Percentiles rank a stretch among this genome's conserved stretches.
Conservation (phyloP, 305 asterid species). For the Nicotiana rustica region DNA sequence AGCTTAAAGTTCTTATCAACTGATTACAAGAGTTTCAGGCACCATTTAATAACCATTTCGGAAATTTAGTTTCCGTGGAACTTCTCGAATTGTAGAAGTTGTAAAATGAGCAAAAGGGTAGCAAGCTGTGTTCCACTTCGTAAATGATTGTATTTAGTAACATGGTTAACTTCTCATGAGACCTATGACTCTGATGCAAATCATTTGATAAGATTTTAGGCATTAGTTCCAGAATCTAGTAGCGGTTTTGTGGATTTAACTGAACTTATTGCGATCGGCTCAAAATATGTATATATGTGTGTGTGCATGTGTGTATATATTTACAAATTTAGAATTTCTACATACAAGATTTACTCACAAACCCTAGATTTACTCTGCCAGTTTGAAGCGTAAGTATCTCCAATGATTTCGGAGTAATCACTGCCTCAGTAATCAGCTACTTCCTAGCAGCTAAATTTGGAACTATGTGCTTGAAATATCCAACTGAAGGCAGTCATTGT, state of each 20-base stretch:
- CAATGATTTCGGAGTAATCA: not conserved
- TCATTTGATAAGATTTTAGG: not conserved
- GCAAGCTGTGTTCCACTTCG: not conserved
- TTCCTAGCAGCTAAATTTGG: constrained; percentile 5
- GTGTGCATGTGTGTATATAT: not conserved
- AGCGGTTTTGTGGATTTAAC: no score
- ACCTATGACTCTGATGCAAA: not conserved
- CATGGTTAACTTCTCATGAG: not conserved
- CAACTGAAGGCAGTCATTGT: not conserved
- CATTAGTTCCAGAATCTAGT: no score
- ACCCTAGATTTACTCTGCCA: not conserved
- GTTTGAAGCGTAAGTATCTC: constrained; percentile 5
- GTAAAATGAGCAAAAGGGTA: not conserved
- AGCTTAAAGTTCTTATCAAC: constrained; percentile 17
- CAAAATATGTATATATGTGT: not conserved
- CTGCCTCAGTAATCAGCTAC: not conserved
- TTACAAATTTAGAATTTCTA: not conserved
- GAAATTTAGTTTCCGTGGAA: not conserved
- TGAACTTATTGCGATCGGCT: no score
- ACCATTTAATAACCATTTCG: not conserved
- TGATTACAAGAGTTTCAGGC: not conserved
- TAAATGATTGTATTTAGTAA: not conserved
- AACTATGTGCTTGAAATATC: not conserved
- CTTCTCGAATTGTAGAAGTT: not conserved
- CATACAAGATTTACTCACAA: not conserved